Percentiles rank a stretch among this genome's conserved stretches.
Evolutionary conservation across 179 eudicot genomes (phyloP).

Genomic region (Vitellaria paradoxa): DNA sequence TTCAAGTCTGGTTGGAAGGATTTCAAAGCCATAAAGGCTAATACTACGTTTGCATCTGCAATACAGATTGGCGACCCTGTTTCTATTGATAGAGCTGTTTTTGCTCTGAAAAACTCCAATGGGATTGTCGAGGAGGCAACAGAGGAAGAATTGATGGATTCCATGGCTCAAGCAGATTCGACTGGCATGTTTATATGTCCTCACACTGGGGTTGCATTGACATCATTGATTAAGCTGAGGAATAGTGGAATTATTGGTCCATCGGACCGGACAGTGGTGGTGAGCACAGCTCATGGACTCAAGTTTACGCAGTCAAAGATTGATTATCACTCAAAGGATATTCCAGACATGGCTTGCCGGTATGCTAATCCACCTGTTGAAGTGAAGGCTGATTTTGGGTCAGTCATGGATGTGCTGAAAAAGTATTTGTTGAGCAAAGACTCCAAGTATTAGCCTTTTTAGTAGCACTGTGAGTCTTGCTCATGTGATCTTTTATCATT

Average conservation of each 20-base stretch:
- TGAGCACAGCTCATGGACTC: conserved; percentile 89
- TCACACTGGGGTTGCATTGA: conserved; percentile 85
- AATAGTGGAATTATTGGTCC: conserved; percentile 62
- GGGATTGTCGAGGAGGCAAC: conserved; percentile 96
- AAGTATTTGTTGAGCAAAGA: conserved; percentile 46
- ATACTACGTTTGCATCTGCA: conserved; percentile 79
- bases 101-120: conserved; percentile 56
- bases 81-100: conserved; percentile 85
- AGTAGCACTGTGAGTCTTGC: conserved; percentile 6
- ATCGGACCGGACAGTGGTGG: conserved; percentile 78
- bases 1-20: conserved; percentile 76
- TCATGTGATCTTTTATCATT: background rate
- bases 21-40: conserved; percentile 59
- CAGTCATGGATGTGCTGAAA: conserved; percentile 86
- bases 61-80: conserved; percentile 95
- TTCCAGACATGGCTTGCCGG: conserved; percentile 68
- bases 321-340: conserved; percentile 74
- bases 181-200: conserved; percentile 97
- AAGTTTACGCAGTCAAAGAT: conserved; percentile 84
- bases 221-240: conserved; percentile 71
- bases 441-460: background rate
- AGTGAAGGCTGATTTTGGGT: conserved; percentile 82
- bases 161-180: conserved; percentile 89
- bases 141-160: conserved; percentile 94
- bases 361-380: conserved; percentile 73